Conservation (phyloP, 108 stramenopile species). For the Nannochloropsis salina region DNA sequence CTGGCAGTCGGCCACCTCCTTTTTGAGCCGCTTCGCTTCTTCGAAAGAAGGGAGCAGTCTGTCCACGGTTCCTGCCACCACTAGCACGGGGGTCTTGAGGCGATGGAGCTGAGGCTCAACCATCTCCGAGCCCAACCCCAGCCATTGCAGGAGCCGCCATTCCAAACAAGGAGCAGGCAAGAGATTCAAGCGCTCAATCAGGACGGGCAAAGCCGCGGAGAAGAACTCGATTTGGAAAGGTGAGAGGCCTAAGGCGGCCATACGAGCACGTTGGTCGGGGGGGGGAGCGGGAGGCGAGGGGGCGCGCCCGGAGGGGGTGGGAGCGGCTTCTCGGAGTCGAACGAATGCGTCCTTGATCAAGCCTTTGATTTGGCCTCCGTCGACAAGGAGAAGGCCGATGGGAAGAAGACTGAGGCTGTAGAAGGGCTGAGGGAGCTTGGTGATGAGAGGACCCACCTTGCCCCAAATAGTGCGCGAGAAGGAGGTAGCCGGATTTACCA, state of each 20-base stretch:
- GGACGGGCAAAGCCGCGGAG: not conserved
- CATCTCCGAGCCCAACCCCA: not conserved
- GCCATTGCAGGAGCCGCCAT: not conserved
- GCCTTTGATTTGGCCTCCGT: not conserved
- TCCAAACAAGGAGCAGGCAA: not conserved
- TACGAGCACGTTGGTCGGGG: not conserved
- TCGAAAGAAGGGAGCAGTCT: not conserved
- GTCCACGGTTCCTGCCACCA: not conserved
- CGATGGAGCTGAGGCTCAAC: constrained; percentile 1
- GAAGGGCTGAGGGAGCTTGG: constrained; percentile 17
- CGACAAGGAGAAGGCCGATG: constrained; percentile 5
- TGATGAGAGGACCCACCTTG: not conserved
- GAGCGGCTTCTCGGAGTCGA: not conserved
- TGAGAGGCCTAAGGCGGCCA: not conserved
- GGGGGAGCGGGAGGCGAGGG: not conserved
- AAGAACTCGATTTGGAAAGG: not conserved
- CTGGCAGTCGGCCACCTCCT: not conserved
- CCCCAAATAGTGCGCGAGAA: not conserved
- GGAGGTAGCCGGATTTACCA: not conserved
- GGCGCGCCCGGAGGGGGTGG: not conserved
- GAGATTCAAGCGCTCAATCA: constrained; percentile 3
- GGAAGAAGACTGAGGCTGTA: constrained; percentile 8
- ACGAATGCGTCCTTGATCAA: not conserved
- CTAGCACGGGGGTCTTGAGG: not conserved
- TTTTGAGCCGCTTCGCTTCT: not conserved